Conservation (phyloP, 345 rosid genomes). For the Firmiana major region DNA sequence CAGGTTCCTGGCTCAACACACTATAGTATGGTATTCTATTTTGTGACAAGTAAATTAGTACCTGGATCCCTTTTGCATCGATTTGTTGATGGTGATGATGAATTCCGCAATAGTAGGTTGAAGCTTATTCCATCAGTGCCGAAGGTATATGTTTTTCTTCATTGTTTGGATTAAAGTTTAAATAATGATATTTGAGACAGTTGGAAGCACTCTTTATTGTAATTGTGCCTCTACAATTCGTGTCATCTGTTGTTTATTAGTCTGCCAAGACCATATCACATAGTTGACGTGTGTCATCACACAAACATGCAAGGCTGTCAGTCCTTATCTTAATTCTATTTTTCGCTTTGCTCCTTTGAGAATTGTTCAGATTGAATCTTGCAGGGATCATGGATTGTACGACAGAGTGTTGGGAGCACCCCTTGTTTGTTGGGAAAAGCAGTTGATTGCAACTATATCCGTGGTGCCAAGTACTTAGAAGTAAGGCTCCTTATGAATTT, state of each 20-base stretch:
- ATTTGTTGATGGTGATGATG: slow-evolving; percentile 97
- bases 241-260: background rate
- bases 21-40: slow-evolving; percentile 96
- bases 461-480: slow-evolving; percentile 78
- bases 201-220: background rate
- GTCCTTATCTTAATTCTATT: background rate
- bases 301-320: background rate
- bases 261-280: background rate
- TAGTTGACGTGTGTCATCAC: background rate
- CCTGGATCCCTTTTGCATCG: slow-evolving; percentile 88
- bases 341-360: background rate
- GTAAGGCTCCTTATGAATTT: slow-evolving; percentile 32
- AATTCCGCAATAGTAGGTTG: slow-evolving; percentile 89
- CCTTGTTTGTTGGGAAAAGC: slow-evolving; percentile 97
- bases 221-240: background rate
- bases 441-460: slow-evolving; percentile 92
- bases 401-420: slow-evolving; percentile 98
- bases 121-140: slow-evolving; percentile 98
- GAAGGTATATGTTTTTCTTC: slow-evolving; percentile 45
- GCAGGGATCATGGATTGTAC: slow-evolving; percentile 99
- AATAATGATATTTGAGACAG: background rate
- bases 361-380: slow-evolving; percentile 9
- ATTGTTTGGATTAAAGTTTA: background rate
- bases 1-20: slow-evolving; percentile 97
- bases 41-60: slow-evolving; percentile 58